Conservation (phyloP, 306 rosid species). For the Acacia crassicarpa region DNA sequence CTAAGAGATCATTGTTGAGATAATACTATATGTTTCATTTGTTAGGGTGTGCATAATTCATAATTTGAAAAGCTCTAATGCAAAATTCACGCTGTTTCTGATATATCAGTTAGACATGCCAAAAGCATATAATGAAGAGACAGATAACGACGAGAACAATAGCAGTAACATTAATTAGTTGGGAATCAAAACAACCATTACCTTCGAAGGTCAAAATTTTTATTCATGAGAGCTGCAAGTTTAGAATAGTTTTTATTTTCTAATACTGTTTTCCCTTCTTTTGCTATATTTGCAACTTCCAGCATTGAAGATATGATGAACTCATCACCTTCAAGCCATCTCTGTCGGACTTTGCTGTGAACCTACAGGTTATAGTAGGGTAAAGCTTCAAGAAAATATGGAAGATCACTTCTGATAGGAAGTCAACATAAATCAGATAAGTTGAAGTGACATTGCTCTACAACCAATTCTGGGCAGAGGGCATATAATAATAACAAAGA, state of each 20-base stretch:
- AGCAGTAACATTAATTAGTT: neutral
- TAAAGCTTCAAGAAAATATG: slow-evolving; percentile 5
- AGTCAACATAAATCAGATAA: neutral
- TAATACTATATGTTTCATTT: slow-evolving; percentile 24
- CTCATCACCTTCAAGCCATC: slow-evolving; percentile 88
- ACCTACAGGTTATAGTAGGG: slow-evolving; percentile 50
- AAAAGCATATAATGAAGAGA: slow-evolving; percentile 6
- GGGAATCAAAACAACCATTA: slow-evolving; percentile 21
- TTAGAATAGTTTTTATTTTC: slow-evolving; percentile 63
- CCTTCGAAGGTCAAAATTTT: slow-evolving; percentile 87
- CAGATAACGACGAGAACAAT: neutral
- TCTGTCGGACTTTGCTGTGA: slow-evolving; percentile 76
- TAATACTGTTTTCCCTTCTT: slow-evolving; percentile 67
- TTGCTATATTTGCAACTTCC: slow-evolving; percentile 73
- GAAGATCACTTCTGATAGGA: neutral
- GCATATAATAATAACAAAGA: neutral
- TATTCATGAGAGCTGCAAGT: slow-evolving; percentile 73
- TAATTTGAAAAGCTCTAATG: neutral
- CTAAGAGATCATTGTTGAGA: neutral
- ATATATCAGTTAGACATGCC: neutral
- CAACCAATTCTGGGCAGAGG: neutral
- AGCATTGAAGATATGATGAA: slow-evolving; percentile 73
- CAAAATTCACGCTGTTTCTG: neutral
- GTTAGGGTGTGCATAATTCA: neutral
- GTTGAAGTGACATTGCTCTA: neutral